Evolutionary conservation across 371 early-diverging fungal species (phyloP), one percentile per base, ranked within the genome.

Genomic region (Rhizomucor pusillus): DNA sequence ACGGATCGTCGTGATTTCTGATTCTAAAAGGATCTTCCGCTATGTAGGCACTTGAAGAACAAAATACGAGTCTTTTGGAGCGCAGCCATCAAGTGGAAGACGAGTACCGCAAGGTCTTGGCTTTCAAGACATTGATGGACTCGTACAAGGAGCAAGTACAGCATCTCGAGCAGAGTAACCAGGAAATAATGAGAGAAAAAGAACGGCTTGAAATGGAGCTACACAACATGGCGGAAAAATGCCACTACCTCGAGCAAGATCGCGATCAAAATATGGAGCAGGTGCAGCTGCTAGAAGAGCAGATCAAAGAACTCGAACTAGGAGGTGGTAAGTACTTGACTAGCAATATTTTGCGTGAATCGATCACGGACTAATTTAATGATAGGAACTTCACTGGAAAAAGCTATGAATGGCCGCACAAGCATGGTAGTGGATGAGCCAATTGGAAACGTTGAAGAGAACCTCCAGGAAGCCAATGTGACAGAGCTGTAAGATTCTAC

Each of bases 141-240:
- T 86, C 88, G 6, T 92, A 90, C 69, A 90, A 93, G 63, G 88
- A 92, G 36, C 91, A 92, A 63, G 83, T 93, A 18, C 68, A 80
- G 11, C 71, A 82, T 18, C 70, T 93, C 22, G 94, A 95, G 61
- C 63, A 63, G 24, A 86, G 86, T 47, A 89, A 84, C 58, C 75
- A 76, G 22, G 63, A 80, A 25, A 64, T 91, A 9, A 65, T 81
- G 14, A 79, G 80, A 46, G 90, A 92, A 52, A 88, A 85, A 47
- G 75, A 79, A 40, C 79, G 78, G 56, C 52, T 85, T 1, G 85
- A 90, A 52, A 85, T 85, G 53, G 88, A 91, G 55, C 52, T 86
- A n/a, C 76, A 71, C 40, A 75, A 76, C 40, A 73, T 85, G 52
- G 65, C 77, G 19, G 81, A 82, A 41, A 86, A 82, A 14, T 63